These are phyloP conservation scores for Globisporangium barbulae DNA, from an alignment of 352 stramenopile species.

Conservation along the genomic window DNA sequence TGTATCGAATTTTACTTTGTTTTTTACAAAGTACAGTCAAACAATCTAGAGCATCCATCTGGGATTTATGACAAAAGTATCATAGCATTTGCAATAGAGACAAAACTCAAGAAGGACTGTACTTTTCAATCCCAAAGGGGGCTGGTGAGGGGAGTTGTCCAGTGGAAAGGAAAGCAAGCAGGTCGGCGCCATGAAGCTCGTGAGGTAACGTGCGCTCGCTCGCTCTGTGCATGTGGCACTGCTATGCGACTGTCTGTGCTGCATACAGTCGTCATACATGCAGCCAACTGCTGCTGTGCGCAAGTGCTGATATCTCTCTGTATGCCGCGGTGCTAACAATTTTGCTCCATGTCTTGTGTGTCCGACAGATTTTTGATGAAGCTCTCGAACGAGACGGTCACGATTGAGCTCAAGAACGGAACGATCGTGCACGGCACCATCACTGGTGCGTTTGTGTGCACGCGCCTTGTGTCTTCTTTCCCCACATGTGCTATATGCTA, in stretches of 20 bases:
- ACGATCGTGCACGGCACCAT: constrained; percentile 99
- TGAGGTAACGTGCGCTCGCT: not conserved
- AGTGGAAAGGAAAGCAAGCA: constrained; percentile 9
- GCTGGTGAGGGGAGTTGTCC: constrained; percentile 2
- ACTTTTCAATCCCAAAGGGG: not conserved
- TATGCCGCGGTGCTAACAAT: not conserved
- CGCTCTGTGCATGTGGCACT: not conserved
- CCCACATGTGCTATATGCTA: not conserved
- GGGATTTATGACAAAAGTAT: not conserved
- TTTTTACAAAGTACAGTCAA: no score
- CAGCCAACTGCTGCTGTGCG: not conserved
- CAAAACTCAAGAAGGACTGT: not conserved
- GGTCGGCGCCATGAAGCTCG: constrained; percentile 8
- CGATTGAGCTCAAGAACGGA: constrained; percentile 99
- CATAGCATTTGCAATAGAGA: not conserved
- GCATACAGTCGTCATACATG: not conserved
- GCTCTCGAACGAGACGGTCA: constrained; percentile 98
- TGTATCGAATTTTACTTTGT: no score
- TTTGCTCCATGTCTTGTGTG: not conserved
- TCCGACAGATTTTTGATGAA: constrained; percentile 95
- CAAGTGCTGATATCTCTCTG: not conserved
- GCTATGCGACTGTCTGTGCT: not conserved
- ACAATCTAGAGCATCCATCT: no score
- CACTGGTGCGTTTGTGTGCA: constrained; percentile 51
- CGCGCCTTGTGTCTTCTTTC: not conserved